phyloP scores from a whole-genome alignment of 257 asterid genomes.

The Jaltomata sinuosa region DNA sequence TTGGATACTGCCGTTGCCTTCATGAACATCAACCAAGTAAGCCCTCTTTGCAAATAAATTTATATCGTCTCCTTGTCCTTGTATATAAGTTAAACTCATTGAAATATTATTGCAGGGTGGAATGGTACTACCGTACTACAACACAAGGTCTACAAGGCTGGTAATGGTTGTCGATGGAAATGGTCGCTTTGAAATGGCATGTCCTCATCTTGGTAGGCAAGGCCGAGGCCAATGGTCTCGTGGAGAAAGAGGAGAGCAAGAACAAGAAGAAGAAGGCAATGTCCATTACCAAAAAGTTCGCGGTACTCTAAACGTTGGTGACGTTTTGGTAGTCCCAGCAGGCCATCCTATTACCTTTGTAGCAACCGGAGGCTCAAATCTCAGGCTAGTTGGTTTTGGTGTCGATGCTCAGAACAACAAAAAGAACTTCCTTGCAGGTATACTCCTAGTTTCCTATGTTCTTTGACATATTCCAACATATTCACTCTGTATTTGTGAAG shows the following conservation, averaged over 20 bases:
- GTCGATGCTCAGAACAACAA: constrained; percentile 19
- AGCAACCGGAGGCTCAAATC: constrained; percentile 21
- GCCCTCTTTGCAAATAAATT: background rate
- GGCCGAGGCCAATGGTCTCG: background rate
- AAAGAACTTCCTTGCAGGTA: constrained; percentile 38
- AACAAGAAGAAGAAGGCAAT: background rate
- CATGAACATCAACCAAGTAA: constrained; percentile 36
- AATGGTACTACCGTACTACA: constrained; percentile 34
- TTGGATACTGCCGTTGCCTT: constrained; percentile 17
- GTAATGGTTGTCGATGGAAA: constrained; percentile 23
- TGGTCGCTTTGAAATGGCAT: constrained; percentile 36
- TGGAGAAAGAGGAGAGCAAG: background rate
- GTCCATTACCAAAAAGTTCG: constrained; percentile 12
- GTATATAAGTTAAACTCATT: background rate
- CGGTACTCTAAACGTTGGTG: constrained; percentile 24
- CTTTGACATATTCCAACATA: background rate
- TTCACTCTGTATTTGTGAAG: background rate
- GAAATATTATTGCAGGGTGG: constrained; percentile 22
- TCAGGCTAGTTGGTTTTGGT: constrained; percentile 29
- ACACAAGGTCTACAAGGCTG: constrained; percentile 29
- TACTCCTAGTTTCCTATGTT: background rate
- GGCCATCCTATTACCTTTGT: constrained; percentile 31
- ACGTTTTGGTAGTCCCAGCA: constrained; percentile 26
- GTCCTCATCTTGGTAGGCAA: constrained; percentile 29
- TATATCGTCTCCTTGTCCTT: too few species aligned